Base-by-base conservation (phyloP, 2,329 filamentous ascomycete genomes). In the Xylariales sp. region DNA sequence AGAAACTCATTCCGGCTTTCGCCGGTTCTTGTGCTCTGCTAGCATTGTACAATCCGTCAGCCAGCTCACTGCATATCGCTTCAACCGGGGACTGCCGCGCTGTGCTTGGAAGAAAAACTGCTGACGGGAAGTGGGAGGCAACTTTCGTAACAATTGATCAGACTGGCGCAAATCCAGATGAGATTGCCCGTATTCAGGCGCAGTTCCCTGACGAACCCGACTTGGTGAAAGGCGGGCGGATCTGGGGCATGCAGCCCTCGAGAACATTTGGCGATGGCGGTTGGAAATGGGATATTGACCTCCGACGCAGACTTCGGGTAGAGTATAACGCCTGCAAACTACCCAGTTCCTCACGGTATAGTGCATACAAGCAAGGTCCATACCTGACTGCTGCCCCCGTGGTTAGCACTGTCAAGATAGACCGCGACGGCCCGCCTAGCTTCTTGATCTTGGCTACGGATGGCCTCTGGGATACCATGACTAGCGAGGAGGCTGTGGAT, bases 331-430 rank as follows among this genome's bases (percentile, higher is more conserved):
- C 71, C 18, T 47, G 56, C 12, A 31, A 45, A 17, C 30, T 56
- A 31, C 56, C 56, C 18, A 67, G 68, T 2, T 48, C 49, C 1
- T 66, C 66, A 0, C 59, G 67, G 1, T 69, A 74, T 3, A 59
- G 65, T 12, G 56, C 49, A 13, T 61, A 60, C 44, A 57, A 64
- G 36, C 75, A 78, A 1, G 81, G 80, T 4, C 83, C 83, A 0
- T 87, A 87, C 56, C 59, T 86, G 48, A 85, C 77, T 0, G 82
- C 81, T 1, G 72, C 80, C 50, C 83, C 83, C 0, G 78, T 79
- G 21, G 64, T 87, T 18, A 80, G 71, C 2, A 78, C 74, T 4
- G 75, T 69, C 1, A 58, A 62, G 21, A 60, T 85, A 5, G 59
- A 71, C 5, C 11, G 8, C 13, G 25, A 6, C 5, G 57, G 63